Conservation (phyloP, 1,284 basidiomycete genomes). For the Leccinum griseonigrum region DNA sequence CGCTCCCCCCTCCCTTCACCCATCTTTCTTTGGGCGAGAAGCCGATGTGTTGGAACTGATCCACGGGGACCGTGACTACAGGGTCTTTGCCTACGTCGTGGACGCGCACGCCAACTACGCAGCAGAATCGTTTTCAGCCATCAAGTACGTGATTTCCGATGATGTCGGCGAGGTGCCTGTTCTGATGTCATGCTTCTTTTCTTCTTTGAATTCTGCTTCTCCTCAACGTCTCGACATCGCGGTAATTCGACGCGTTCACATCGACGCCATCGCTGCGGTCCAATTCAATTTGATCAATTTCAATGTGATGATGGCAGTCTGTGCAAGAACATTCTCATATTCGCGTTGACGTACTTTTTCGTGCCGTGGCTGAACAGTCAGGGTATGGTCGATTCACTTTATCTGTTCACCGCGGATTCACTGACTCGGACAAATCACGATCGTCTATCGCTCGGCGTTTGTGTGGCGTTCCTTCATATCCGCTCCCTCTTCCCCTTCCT, state of each 20-base stretch:
- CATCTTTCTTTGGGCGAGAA: background rate
- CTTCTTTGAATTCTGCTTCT: background rate
- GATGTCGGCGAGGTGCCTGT: background rate
- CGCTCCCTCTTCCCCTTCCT: background rate
- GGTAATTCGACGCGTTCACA: background rate
- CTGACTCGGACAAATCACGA: background rate
- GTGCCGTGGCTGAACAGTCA: background rate
- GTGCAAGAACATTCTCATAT: background rate
- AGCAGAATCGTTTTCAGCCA: background rate
- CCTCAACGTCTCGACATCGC: background rate
- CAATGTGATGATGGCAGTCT: background rate
- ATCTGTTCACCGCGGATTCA: background rate
- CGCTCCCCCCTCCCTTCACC: background rate
- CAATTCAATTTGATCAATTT: background rate
- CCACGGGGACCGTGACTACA: background rate
- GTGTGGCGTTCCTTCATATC: background rate
- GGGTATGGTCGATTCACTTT: background rate
- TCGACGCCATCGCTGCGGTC: background rate
- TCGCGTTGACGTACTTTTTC: background rate
- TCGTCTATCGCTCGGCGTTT: background rate
- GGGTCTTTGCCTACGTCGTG: constrained; percentile 1
- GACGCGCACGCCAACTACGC: background rate
- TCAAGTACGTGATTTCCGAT: background rate
- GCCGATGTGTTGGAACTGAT: background rate
- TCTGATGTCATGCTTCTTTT: background rate